A percentile compares a stretch with the other conserved stretches of the same genome.
Conservation (phyloP, 1,139 yeast species). For the Torulaspora globosa region DNA sequence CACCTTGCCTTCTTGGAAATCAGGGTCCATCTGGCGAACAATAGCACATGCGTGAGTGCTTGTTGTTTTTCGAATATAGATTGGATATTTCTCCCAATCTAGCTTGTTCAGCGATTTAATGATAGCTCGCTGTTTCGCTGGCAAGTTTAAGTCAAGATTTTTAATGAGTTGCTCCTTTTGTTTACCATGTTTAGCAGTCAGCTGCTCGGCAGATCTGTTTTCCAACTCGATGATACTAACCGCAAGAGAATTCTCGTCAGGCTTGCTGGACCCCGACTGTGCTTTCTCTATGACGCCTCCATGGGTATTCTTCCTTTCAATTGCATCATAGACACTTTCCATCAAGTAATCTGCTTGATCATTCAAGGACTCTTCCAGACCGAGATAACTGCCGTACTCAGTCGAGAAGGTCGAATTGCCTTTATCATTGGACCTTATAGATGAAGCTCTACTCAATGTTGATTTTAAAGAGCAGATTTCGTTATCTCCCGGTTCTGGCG, state of each 20-base stretch:
- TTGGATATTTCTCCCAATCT: constrained; percentile 66
- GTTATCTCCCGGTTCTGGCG: constrained; percentile 11
- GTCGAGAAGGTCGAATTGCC: constrained; percentile 5
- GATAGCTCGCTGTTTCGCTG: constrained; percentile 46
- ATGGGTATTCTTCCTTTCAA: constrained; percentile 33
- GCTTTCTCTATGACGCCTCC: constrained; percentile 22
- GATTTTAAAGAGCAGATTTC: constrained; percentile 14
- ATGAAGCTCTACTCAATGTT: constrained; percentile 9
- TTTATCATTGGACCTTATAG: constrained; percentile 5
- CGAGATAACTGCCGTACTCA: constrained; percentile 10
- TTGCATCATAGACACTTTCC: constrained; percentile 59
- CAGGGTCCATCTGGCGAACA: constrained; percentile 52
- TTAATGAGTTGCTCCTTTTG: constrained; percentile 25
- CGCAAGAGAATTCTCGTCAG: constrained; percentile 9
- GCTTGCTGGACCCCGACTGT: constrained; percentile 7
- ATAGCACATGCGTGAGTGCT: constrained; percentile 81
- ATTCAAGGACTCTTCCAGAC: constrained; percentile 28
- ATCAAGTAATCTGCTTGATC: constrained; percentile 36
- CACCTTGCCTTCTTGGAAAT: constrained; percentile 61
- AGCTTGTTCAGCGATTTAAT: constrained; percentile 54
- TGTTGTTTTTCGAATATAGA: constrained; percentile 59
- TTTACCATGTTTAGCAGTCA: constrained; percentile 14
- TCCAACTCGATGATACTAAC: constrained; percentile 33
- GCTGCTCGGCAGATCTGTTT: constrained; percentile 15
- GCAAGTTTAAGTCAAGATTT: constrained; percentile 18